phyloP scores from a whole-genome alignment of 2,329 filamentous ascomycete genomes.

The Harringtonia lauricola region DNA sequence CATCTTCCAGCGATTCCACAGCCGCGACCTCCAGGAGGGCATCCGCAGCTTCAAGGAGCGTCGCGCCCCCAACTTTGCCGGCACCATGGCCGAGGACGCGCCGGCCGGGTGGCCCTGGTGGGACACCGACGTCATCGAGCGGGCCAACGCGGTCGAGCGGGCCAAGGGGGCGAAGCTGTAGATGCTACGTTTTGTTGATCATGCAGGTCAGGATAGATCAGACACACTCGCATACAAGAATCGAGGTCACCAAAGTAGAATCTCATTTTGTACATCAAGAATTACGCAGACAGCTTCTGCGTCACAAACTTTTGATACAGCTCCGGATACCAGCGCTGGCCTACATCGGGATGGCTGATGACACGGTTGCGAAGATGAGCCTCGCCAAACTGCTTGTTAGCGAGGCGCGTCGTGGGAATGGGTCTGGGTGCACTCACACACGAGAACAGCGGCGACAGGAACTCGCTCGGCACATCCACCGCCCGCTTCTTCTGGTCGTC shows the following conservation, averaged over 20 bases:
- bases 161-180: slow-evolving; percentile 4
- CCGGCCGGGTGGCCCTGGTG: slow-evolving; percentile 59
- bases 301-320: slow-evolving; percentile 8
- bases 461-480: slow-evolving; percentile 10
- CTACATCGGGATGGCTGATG: slow-evolving; percentile 9
- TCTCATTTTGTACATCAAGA: too few species aligned
- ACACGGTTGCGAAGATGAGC: slow-evolving; percentile 9
- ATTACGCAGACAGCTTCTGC: slow-evolving; percentile 1
- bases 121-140: slow-evolving; percentile 35
- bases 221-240: too few species aligned
- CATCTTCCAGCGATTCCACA: slow-evolving; percentile 49
- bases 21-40: slow-evolving; percentile 52
- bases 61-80: slow-evolving; percentile 49
- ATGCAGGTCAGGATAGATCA: too few species aligned
- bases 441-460: slow-evolving; percentile 8
- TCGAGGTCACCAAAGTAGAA: too few species aligned
- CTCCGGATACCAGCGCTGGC: slow-evolving; percentile 8
- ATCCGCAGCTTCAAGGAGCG: slow-evolving; percentile 61
- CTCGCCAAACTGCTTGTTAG: slow-evolving; percentile 6
- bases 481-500: slow-evolving; percentile 8
- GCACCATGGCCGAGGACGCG: slow-evolving; percentile 31
- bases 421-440: slow-evolving; percentile 2
- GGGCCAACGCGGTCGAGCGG: slow-evolving; percentile 6
- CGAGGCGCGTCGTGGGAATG: too few species aligned
- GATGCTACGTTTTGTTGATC: too few species aligned